These are phyloP conservation scores for Lentinula raphanica DNA, from an alignment of 768 basidiomycete genomes.

Conservation along the genomic window DNA sequence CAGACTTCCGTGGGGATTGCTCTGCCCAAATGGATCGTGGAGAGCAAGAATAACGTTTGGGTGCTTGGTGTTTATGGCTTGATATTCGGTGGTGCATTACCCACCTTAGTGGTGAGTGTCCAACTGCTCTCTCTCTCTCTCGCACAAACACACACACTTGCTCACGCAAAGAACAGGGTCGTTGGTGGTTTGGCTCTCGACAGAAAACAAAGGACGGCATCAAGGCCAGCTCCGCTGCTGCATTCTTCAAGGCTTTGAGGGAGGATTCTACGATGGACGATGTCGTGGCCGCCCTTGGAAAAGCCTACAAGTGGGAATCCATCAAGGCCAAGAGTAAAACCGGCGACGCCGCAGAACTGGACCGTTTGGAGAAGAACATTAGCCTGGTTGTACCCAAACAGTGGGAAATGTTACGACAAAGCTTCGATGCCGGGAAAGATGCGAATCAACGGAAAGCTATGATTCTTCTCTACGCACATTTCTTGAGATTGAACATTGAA, in stretches of 20 bases:
- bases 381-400: slow-evolving; percentile 34
- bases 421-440: slow-evolving; percentile 31
- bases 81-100: slow-evolving; percentile 82
- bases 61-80: slow-evolving; percentile 85
- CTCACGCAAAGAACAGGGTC: slow-evolving; percentile 41
- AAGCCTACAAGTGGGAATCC: slow-evolving; percentile 59
- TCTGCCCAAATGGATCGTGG: slow-evolving; percentile 88
- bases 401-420: slow-evolving; percentile 47
- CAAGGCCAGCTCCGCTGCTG: slow-evolving; percentile 71
- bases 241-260: slow-evolving; percentile 81
- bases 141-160: not conserved
- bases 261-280: slow-evolving; percentile 75
- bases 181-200: slow-evolving; percentile 96
- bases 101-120: slow-evolving; percentile 67
- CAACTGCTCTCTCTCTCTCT: too few species aligned
- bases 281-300: slow-evolving; percentile 64
- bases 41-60: slow-evolving; percentile 86
- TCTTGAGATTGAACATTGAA: slow-evolving; percentile 61
- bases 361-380: slow-evolving; percentile 48
- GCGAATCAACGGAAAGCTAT: slow-evolving; percentile 51
- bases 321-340: slow-evolving; percentile 23
- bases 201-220: slow-evolving; percentile 91
- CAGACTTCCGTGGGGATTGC: slow-evolving; percentile 93
- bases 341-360: slow-evolving; percentile 31
- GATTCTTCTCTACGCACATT: slow-evolving; percentile 77